These are phyloP conservation scores for Aspergillus sergii DNA, from an alignment of 2,329 filamentous ascomycete genomes.

Conservation along the genomic window DNA sequence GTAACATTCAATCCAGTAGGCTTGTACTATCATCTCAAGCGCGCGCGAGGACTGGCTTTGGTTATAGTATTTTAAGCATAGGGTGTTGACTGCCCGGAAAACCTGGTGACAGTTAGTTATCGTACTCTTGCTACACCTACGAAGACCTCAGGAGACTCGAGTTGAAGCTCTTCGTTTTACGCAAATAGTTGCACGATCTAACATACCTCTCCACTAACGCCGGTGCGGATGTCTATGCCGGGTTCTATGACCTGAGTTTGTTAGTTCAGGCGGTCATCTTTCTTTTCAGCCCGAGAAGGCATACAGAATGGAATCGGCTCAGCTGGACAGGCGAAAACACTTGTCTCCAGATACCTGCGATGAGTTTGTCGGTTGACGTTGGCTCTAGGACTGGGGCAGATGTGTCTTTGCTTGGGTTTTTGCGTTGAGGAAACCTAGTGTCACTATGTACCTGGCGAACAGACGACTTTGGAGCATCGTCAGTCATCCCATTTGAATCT, in stretches of 20 bases:
- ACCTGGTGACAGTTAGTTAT: conserved; percentile 12
- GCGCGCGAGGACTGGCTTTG: conserved; percentile 58
- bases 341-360: conserved; percentile 55
- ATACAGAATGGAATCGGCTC: conserved; percentile 19
- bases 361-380: conserved; percentile 52
- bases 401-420: conserved; percentile 21
- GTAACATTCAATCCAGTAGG: conserved; percentile 60
- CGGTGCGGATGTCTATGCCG: conserved; percentile 20
- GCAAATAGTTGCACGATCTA: neutral
- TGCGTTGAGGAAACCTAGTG: conserved; percentile 29
- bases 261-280: neutral
- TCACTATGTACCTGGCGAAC: conserved; percentile 28
- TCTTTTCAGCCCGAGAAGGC: neutral
- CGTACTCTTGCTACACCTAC: too few species aligned
- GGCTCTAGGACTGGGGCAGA: conserved; percentile 49
- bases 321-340: conserved; percentile 38
- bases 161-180: neutral
- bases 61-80: conserved; percentile 34
- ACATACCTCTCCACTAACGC: conserved; percentile 21
- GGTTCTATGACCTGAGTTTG: conserved; percentile 14
- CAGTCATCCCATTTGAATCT: neutral
- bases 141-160: neutral
- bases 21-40: conserved; percentile 61
- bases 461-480: conserved; percentile 8
- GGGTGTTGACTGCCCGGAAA: conserved; percentile 24